These are phyloP conservation scores for Blastocystis sp. DNA, from an alignment of 352 stramenopile species.

Conservation along the genomic window DNA sequence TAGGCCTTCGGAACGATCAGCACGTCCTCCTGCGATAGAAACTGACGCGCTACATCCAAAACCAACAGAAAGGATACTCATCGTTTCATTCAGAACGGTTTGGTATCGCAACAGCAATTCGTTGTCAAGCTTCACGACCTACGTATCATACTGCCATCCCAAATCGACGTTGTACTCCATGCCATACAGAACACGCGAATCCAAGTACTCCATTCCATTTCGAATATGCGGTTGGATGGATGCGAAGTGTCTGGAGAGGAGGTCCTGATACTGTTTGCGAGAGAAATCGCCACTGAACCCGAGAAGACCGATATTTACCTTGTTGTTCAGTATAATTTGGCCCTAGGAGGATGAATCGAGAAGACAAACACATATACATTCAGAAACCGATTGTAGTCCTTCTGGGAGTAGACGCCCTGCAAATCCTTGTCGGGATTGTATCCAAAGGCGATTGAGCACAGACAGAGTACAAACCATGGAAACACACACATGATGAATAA, in stretches of 20 bases:
- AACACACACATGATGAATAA: not conserved
- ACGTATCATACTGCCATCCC: not conserved
- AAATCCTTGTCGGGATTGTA: slow-evolving; percentile 44
- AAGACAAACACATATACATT: not conserved
- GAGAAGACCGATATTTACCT: slow-evolving; percentile 10
- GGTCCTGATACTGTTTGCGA: not conserved
- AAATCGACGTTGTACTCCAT: slow-evolving; percentile 16
- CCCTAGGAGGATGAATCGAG: not conserved
- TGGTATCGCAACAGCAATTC: not conserved
- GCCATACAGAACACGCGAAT: slow-evolving; percentile 8
- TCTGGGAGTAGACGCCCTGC: slow-evolving; percentile 31
- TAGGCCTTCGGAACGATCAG: slow-evolving; percentile 1
- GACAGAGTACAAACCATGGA: not conserved
- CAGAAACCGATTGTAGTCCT: slow-evolving; percentile 32
- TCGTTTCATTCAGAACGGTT: not conserved
- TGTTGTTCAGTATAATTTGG: not conserved
- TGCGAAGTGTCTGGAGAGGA: not conserved
- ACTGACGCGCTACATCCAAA: not conserved
- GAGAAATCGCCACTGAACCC: slow-evolving; percentile 32
- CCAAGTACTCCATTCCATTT: slow-evolving; percentile 25
- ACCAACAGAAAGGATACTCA: not conserved
- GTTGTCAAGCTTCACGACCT: not conserved
- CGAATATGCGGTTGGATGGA: slow-evolving; percentile 2
- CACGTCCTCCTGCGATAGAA: not conserved
- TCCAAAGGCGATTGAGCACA: not conserved